These are phyloP conservation scores for Citrus medica DNA, from an alignment of 345 rosid genomes.

Conservation along the genomic window DNA sequence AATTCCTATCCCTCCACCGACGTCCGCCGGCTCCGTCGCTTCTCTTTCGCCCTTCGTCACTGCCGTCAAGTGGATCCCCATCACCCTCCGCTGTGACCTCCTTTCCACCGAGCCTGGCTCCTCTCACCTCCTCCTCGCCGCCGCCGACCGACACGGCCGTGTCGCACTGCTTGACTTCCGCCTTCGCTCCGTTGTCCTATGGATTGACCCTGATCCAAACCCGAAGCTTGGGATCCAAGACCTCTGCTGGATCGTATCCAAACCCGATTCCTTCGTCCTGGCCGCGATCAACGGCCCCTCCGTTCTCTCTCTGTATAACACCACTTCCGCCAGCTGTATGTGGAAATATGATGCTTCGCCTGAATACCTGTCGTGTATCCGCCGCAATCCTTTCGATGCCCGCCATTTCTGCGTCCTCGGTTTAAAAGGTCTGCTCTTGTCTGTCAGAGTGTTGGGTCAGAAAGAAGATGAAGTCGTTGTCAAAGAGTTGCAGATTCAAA, in stretches of 20 bases:
- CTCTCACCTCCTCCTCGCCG: slow-evolving; percentile 78
- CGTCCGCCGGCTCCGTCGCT: slow-evolving; percentile 30
- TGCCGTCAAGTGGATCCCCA: slow-evolving; percentile 84
- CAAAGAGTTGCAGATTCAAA: slow-evolving; percentile 56
- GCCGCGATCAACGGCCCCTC: slow-evolving; percentile 81
- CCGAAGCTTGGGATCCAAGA: slow-evolving; percentile 82
- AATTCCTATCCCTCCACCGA: slow-evolving; percentile 75
- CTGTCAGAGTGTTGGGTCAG: slow-evolving; percentile 72
- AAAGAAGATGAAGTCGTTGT: slow-evolving; percentile 58
- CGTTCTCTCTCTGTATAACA: slow-evolving; percentile 49
- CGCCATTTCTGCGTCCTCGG: slow-evolving; percentile 82
- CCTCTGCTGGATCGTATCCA: slow-evolving; percentile 74
- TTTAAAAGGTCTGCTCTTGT: slow-evolving; percentile 69
- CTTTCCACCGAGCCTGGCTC: slow-evolving; percentile 74
- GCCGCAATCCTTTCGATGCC: slow-evolving; percentile 85
- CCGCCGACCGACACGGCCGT: slow-evolving; percentile 94
- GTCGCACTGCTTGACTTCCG: slow-evolving; percentile 76
- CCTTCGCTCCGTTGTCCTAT: slow-evolving; percentile 54
- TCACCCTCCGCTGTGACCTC: slow-evolving; percentile 70
- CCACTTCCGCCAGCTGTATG: slow-evolving; percentile 42
- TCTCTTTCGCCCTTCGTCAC: slow-evolving; percentile 83
- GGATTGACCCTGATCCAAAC: slow-evolving; percentile 56
- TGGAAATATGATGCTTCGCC: slow-evolving; percentile 83
- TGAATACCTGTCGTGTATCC: slow-evolving; percentile 73
- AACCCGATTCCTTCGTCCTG: slow-evolving; percentile 49